Evolutionary conservation across 345 rosid species (phyloP).

Genomic region (Aquilaria malaccensis): DNA sequence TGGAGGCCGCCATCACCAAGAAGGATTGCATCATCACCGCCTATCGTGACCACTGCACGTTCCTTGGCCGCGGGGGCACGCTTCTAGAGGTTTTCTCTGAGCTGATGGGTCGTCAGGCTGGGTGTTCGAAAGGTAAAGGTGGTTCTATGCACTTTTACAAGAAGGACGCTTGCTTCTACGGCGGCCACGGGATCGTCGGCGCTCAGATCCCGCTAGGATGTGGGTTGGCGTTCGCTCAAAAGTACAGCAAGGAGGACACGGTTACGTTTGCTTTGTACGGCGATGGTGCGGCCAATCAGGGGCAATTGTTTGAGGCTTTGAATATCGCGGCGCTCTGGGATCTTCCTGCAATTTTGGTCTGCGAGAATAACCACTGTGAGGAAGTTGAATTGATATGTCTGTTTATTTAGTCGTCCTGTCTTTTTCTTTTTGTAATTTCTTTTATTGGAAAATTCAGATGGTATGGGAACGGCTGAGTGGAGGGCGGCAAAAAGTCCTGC

Average conservation of each 20-base stretch:
- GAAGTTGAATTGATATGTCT: not conserved
- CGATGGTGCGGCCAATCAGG: slow-evolving; percentile 98
- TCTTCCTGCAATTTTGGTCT: slow-evolving; percentile 82
- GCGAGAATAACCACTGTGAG: slow-evolving; percentile 98
- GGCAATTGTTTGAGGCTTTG: slow-evolving; percentile 92
- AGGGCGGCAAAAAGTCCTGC: slow-evolving; percentile 91
- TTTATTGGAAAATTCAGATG: slow-evolving; percentile 41
- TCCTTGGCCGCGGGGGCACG: slow-evolving; percentile 79
- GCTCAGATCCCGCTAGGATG: slow-evolving; percentile 93
- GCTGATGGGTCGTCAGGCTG: slow-evolving; percentile 89
- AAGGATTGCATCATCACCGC: slow-evolving; percentile 84
- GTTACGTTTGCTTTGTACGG: slow-evolving; percentile 88
- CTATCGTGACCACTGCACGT: slow-evolving; percentile 88
- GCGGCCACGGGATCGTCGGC: slow-evolving; percentile 97
- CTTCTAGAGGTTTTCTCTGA: slow-evolving; percentile 66
- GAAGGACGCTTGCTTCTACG: slow-evolving; percentile 76
- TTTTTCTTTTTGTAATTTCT: slow-evolving; percentile 8
- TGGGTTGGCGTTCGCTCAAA: slow-evolving; percentile 98
- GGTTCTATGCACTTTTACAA: slow-evolving; percentile 98
- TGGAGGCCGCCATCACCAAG: slow-evolving; percentile 92
- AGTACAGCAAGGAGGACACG: slow-evolving; percentile 72
- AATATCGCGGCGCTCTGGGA: slow-evolving; percentile 96
- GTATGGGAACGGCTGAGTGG: slow-evolving; percentile 99
- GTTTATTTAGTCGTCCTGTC: not conserved
- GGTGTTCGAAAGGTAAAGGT: slow-evolving; percentile 89